phyloP scores from a whole-genome alignment of 192 early-diverging fungal species.

The Coemansia sp. region DNA sequence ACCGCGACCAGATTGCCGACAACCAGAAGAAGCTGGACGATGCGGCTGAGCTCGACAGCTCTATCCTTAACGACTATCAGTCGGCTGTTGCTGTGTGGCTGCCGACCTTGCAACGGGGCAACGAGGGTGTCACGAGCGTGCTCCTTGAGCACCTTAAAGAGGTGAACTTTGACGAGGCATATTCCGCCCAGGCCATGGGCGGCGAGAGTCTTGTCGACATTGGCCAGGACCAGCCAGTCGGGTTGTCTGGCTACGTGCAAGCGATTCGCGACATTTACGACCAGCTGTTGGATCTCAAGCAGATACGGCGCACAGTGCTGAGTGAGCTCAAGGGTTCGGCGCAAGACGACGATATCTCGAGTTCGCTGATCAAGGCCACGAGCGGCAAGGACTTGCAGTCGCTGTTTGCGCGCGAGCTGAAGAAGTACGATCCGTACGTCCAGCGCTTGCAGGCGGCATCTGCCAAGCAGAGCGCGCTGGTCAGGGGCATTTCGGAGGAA shows the following conservation, averaged over 20 bases:
- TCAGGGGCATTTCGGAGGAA: slow-evolving; percentile 72
- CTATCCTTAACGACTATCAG: slow-evolving; percentile 49
- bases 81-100: slow-evolving; percentile 45
- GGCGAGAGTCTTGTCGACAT: slow-evolving; percentile 64
- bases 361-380: slow-evolving; percentile 33
- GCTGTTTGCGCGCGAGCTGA: slow-evolving; percentile 86
- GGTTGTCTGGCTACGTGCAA: slow-evolving; percentile 41
- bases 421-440: slow-evolving; percentile 82
- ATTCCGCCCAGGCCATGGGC: slow-evolving; percentile 16
- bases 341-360: slow-evolving; percentile 82
- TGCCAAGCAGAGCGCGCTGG: slow-evolving; percentile 68
- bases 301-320: slow-evolving; percentile 52
- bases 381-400: slow-evolving; percentile 83
- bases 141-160: slow-evolving; percentile 49
- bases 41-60: slow-evolving; percentile 64
- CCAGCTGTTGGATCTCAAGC: slow-evolving; percentile 41
- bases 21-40: slow-evolving; percentile 77
- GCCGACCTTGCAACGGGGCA: slow-evolving; percentile 39
- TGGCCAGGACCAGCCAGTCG: slow-evolving; percentile 40
- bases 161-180: slow-evolving; percentile 34
- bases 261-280: slow-evolving; percentile 40
- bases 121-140: slow-evolving; percentile 53
- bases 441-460: slow-evolving; percentile 71
- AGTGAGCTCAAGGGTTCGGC: slow-evolving; percentile 55
- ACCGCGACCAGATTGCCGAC: slow-evolving; percentile 72